Evolutionary conservation across 371 early-diverging fungal genomes (phyloP).

Genomic region (Basidiobolus meristosporus): DNA sequence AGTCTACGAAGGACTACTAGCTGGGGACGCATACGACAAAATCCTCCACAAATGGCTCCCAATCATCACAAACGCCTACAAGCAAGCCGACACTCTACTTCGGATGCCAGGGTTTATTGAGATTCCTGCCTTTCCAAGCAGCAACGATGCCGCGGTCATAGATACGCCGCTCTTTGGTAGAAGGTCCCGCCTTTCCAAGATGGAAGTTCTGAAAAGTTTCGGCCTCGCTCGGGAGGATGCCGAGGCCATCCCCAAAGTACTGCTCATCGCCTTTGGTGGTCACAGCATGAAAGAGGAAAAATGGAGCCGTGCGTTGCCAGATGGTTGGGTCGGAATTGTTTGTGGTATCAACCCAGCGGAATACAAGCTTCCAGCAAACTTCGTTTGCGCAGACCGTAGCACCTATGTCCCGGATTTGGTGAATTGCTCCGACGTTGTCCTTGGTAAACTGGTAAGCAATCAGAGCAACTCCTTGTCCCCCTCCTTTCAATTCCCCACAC

Average conservation of each 20-base stretch:
- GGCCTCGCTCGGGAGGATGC: slow-evolving; percentile 33
- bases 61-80: too few relatives aligned
- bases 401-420: too few relatives aligned
- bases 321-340: slow-evolving; percentile 56
- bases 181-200: slow-evolving; percentile 26
- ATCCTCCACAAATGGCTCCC: too few relatives aligned
- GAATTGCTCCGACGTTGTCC: too few relatives aligned
- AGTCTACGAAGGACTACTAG: too few relatives aligned
- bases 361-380: too few relatives aligned
- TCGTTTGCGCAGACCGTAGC: too few relatives aligned
- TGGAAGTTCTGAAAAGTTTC: slow-evolving; percentile 29
- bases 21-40: too few relatives aligned
- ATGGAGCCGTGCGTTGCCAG: slow-evolving; percentile 37
- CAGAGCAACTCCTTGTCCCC: too few relatives aligned
- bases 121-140: slow-evolving; percentile 24
- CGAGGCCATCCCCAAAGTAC: slow-evolving; percentile 26
- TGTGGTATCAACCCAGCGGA: too few relatives aligned
- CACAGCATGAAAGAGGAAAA: slow-evolving; percentile 25
- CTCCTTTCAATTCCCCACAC: too few relatives aligned
- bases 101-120: slow-evolving; percentile 38
- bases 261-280: slow-evolving; percentile 64
- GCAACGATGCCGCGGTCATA: slow-evolving; percentile 3
- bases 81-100: background rate
- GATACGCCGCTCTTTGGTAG: slow-evolving; percentile 1
- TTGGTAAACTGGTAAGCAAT: too few relatives aligned